phyloP scores from a whole-genome alignment of 257 asterid genomes.

The Hygrophila difformis region DNA sequence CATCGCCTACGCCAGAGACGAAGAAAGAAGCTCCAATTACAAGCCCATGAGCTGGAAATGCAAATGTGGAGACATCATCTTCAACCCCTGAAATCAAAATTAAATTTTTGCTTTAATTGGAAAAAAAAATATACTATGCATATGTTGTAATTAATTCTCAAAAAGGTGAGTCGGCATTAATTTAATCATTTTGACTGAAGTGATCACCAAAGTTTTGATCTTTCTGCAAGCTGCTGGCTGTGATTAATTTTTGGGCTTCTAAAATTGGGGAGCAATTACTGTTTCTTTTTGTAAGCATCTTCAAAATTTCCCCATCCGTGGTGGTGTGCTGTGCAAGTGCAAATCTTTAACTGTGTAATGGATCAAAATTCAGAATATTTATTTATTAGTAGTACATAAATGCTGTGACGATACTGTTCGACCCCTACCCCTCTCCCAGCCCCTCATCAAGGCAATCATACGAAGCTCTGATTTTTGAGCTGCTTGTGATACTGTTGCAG shows the following conservation, averaged over 20 bases:
- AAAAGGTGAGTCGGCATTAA: neutral
- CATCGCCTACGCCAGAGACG: slow-evolving; percentile 10
- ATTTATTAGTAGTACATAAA: no score
- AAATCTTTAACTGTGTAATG: no score
- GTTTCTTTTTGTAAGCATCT: slow-evolving; percentile 18
- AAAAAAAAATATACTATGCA: no score
- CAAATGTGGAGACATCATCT: slow-evolving; percentile 72
- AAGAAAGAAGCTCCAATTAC: slow-evolving; percentile 41
- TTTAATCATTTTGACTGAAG: no score
- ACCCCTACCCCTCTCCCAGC: slow-evolving; percentile 7
- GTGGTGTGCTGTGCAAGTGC: neutral
- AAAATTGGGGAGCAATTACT: slow-evolving; percentile 10
- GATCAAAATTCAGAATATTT: no score
- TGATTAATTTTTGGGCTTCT: neutral
- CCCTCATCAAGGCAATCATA: slow-evolving; percentile 17
- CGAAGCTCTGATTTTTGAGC: slow-evolving; percentile 16
- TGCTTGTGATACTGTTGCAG: slow-evolving; percentile 19
- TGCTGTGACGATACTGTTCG: no score
- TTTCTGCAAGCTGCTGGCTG: neutral
- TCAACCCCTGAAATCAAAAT: slow-evolving; percentile 60
- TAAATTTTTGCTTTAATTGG: no score
- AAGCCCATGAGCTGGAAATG: slow-evolving; percentile 99
- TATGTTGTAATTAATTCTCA: neutral
- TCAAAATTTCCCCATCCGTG: slow-evolving; percentile 13
- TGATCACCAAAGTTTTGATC: neutral